phyloP scores from a whole-genome alignment of 805 yeast species.

The Pichia nanzhaoensis region DNA sequence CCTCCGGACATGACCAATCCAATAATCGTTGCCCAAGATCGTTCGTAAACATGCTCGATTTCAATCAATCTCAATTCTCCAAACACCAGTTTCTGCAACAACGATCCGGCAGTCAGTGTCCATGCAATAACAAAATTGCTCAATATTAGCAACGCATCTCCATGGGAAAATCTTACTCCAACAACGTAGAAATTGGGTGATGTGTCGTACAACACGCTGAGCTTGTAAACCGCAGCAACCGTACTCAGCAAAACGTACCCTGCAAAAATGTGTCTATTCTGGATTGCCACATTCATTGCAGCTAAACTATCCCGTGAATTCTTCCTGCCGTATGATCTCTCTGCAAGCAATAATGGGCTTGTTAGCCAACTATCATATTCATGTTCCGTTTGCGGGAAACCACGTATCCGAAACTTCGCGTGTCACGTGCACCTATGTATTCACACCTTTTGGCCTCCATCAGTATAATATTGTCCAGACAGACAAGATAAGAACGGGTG shows the following conservation, averaged over 20 bases:
- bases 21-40: constrained; percentile 57
- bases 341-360: too few relatives aligned
- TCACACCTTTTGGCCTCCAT: too few relatives aligned
- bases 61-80: constrained; percentile 74
- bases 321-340: too few relatives aligned
- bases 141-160: constrained; percentile 36
- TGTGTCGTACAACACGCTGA: constrained; percentile 32
- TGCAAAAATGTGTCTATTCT: constrained; percentile 10
- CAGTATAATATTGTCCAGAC: too few relatives aligned
- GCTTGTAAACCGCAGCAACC: constrained; percentile 30
- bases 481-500: too few relatives aligned
- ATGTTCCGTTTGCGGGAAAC: neutral
- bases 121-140: constrained; percentile 38
- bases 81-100: constrained; percentile 50
- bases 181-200: constrained; percentile 46
- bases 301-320: too few relatives aligned
- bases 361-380: neutral
- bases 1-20: constrained; percentile 54
- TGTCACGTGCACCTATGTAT: too few relatives aligned
- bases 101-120: constrained; percentile 36
- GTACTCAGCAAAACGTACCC: constrained; percentile 29
- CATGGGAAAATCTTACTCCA: constrained; percentile 44
- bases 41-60: constrained; percentile 63
- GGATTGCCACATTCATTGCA: neutral
- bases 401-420: too few relatives aligned